Conservation (phyloP, 2,329 filamentous ascomycete genomes). For the Colletotrichum eremochloae region DNA sequence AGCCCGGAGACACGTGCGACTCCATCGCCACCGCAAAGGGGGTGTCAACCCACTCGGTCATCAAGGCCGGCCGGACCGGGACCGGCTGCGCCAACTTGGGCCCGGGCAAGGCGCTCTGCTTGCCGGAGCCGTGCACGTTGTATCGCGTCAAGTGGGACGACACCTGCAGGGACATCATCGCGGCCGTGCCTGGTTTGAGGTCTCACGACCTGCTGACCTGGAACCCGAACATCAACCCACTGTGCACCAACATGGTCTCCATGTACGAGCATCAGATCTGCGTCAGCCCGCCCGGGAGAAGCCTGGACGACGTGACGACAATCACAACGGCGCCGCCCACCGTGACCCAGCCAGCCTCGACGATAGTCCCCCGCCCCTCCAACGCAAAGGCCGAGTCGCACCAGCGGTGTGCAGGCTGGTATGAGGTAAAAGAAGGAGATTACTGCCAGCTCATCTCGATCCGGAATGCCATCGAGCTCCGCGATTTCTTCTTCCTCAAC, state of each 20-base stretch:
- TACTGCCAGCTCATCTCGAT: neutral
- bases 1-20: neutral
- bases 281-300: neutral
- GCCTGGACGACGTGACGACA: neutral
- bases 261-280: neutral
- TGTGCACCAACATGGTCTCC: neutral
- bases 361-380: neutral
- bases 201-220: neutral
- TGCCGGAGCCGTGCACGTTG: neutral
- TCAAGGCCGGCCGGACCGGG: neutral
- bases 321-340: too few relatives aligned
- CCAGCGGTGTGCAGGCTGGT: neutral
- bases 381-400: neutral
- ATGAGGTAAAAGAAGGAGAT: neutral
- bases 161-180: neutral
- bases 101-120: neutral
- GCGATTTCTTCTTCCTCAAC: neutral
- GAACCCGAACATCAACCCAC: neutral
- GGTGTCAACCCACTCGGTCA: neutral
- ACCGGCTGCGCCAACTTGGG: neutral
- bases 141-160: neutral
- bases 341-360: neutral
- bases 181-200: neutral
- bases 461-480: neutral
- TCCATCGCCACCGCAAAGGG: neutral